Conservation (phyloP, 202 grass and related monocot genomes). For the Sporobolus alterniflorus region DNA sequence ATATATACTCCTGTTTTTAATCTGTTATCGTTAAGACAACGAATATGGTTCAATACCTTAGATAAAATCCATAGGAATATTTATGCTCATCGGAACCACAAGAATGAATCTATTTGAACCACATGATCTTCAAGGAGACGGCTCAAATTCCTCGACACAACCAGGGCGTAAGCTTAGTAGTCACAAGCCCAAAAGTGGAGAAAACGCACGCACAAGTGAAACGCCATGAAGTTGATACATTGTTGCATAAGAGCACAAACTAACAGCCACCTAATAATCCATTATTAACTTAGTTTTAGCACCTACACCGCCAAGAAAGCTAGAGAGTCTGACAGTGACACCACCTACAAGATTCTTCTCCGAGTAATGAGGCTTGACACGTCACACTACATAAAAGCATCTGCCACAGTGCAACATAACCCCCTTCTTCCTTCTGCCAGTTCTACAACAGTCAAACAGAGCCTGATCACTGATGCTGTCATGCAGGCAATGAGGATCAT, state of each 20-base stretch:
- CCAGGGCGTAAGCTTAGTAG: too few species aligned
- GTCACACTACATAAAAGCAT: constrained; percentile 12
- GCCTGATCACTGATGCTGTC: neutral
- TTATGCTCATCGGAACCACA: neutral
- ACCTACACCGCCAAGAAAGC: constrained; percentile 6
- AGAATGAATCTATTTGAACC: neutral
- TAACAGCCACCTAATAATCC: constrained; percentile 3
- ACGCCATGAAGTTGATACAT: neutral
- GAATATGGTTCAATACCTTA: neutral
- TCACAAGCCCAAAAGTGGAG: too few species aligned
- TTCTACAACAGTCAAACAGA: constrained; percentile 22
- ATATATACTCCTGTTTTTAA: too few species aligned
- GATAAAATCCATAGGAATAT: neutral
- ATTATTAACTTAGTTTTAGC: neutral
- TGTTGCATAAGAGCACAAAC: neutral
- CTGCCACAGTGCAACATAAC: neutral
- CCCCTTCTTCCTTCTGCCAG: neutral
- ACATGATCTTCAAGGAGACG: neutral
- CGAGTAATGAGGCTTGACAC: neutral
- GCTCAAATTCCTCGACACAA: neutral
- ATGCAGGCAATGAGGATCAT: constrained; percentile 28
- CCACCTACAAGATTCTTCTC: constrained; percentile 4
- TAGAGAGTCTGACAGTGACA: neutral
- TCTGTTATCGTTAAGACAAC: too few species aligned
- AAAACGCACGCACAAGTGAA: too few species aligned